A percentile compares a stretch with the other conserved stretches of the same genome.
These are phyloP conservation scores for Candida tunisiensis DNA, from an alignment of 1,139 yeast genomes.

Conservation along the genomic window DNA sequence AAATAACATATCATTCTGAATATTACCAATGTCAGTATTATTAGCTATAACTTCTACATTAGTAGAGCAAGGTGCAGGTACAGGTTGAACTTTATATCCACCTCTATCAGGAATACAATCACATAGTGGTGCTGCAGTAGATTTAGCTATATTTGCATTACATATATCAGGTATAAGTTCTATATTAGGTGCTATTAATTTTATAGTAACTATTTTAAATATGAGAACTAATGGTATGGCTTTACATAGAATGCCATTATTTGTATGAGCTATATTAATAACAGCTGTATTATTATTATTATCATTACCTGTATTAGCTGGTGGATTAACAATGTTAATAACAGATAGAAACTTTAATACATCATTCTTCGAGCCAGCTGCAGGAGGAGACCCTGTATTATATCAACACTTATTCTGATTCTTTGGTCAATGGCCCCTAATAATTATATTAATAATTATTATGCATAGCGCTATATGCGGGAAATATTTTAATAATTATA, in stretches of 20 bases:
- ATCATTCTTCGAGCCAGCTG: slow-evolving; percentile 7
- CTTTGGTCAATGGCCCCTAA: too few relatives aligned
- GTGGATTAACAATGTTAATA: slow-evolving; percentile 6
- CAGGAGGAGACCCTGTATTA: slow-evolving; percentile 8
- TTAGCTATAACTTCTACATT: slow-evolving; percentile 3
- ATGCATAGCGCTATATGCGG: slow-evolving; percentile 2
- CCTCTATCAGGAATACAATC: slow-evolving; percentile 8
- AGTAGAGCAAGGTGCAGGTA: slow-evolving; percentile 8
- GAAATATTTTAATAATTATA: slow-evolving; percentile 1
- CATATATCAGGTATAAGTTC: slow-evolving; percentile 7
- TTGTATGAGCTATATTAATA: slow-evolving; percentile 6
- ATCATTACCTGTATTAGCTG: slow-evolving; percentile 8
- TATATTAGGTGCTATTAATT: slow-evolving; percentile 4
- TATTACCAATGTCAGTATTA: slow-evolving; percentile 5
- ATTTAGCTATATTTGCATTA: slow-evolving; percentile 7
- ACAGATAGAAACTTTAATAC: slow-evolving; percentile 7
- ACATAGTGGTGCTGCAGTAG: slow-evolving; percentile 8
- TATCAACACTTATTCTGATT: slow-evolving; percentile 8
- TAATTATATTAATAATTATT: too few relatives aligned
- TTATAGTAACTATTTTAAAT: slow-evolving; percentile 1
- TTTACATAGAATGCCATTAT: slow-evolving; percentile 1
- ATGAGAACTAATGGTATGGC: slow-evolving; percentile 2
- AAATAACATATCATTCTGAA: slow-evolving; percentile 5
- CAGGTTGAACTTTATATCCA: slow-evolving; percentile 11
- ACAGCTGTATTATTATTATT: slow-evolving; percentile 7